A percentile compares a stretch with the other conserved stretches of the same genome.
Evolutionary conservation across 1,139 yeast species (phyloP).

Genomic region (Meyerozyma athensensis): DNA sequence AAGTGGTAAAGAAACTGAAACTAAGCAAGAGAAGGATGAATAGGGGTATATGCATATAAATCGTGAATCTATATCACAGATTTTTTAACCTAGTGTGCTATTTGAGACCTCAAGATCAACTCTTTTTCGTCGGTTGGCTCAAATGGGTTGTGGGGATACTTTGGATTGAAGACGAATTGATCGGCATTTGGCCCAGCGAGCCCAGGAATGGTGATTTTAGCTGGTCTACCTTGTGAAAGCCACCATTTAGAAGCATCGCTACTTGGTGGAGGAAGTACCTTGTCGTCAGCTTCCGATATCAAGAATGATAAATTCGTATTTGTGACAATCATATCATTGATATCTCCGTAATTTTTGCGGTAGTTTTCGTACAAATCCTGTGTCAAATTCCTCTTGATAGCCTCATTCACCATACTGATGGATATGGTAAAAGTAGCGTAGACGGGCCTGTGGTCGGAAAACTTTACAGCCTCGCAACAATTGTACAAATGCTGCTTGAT

Average conservation of each 20-base stretch:
- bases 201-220: slow-evolving; percentile 54
- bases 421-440: slow-evolving; percentile 61
- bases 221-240: slow-evolving; percentile 74
- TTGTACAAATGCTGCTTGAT: slow-evolving; percentile 65
- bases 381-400: slow-evolving; percentile 52
- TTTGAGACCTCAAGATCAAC: slow-evolving; percentile 21
- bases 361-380: slow-evolving; percentile 56
- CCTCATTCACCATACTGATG: slow-evolving; percentile 68
- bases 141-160: slow-evolving; percentile 69
- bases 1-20: slow-evolving; percentile 8
- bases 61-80: too few relatives aligned
- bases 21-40: not conserved
- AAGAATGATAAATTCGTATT: slow-evolving; percentile 27
- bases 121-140: slow-evolving; percentile 31
- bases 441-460: slow-evolving; percentile 95
- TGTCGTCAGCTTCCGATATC: slow-evolving; percentile 22
- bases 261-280: slow-evolving; percentile 79
- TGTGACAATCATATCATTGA: slow-evolving; percentile 36
- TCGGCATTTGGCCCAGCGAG: slow-evolving; percentile 29
- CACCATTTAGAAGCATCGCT: slow-evolving; percentile 86
- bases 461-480: slow-evolving; percentile 53
- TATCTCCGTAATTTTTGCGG: slow-evolving; percentile 38
- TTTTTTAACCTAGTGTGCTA: not conserved
- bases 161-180: slow-evolving; percentile 56
- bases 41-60: too few relatives aligned